Evolutionary conservation across 2,329 filamentous ascomycete species (phyloP).

Genomic region (Xylogone sp.): DNA sequence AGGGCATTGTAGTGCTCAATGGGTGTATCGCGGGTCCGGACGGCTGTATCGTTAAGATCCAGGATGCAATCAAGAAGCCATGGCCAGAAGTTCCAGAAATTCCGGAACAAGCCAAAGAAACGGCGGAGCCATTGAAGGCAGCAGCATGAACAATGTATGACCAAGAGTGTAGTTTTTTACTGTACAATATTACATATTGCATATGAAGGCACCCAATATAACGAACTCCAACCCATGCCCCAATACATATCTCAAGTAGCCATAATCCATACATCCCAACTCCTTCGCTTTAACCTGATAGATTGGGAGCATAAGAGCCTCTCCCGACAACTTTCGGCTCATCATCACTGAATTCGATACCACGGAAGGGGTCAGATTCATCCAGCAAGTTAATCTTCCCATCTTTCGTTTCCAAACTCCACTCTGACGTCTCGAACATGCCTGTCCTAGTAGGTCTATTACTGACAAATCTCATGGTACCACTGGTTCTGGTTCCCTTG

Average conservation of each 20-base stretch:
- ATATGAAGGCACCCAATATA: slow-evolving; percentile 21
- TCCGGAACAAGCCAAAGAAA: slow-evolving; percentile 45
- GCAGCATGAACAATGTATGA: slow-evolving; percentile 17
- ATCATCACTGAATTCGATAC: slow-evolving; percentile 39
- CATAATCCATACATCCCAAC: slow-evolving; percentile 9
- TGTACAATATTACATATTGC: slow-evolving; percentile 24
- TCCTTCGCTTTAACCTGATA: slow-evolving; percentile 16
- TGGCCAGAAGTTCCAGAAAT: slow-evolving; percentile 57
- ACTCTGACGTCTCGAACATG: slow-evolving; percentile 83
- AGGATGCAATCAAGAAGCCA: slow-evolving; percentile 88
- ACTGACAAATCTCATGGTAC: slow-evolving; percentile 78
- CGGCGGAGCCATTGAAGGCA: slow-evolving; percentile 39
- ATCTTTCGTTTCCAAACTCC: slow-evolving; percentile 72
- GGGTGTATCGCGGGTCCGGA: slow-evolving; percentile 87
- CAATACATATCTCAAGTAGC: slow-evolving; percentile 9
- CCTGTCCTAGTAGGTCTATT: slow-evolving; percentile 58
- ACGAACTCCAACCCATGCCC: slow-evolving; percentile 11
- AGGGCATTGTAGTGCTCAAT: slow-evolving; percentile 84
- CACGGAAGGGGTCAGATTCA: slow-evolving; percentile 64
- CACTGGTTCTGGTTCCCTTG: slow-evolving; percentile 68
- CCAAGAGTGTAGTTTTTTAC: slow-evolving; percentile 16
- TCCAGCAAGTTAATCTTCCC: slow-evolving; percentile 70
- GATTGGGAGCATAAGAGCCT: slow-evolving; percentile 28
- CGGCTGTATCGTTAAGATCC: slow-evolving; percentile 76
- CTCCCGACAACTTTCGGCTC: slow-evolving; percentile 35